Evolutionary conservation across 305 asterid species (phyloP).

Genomic region (Caryopteris hybrid): DNA sequence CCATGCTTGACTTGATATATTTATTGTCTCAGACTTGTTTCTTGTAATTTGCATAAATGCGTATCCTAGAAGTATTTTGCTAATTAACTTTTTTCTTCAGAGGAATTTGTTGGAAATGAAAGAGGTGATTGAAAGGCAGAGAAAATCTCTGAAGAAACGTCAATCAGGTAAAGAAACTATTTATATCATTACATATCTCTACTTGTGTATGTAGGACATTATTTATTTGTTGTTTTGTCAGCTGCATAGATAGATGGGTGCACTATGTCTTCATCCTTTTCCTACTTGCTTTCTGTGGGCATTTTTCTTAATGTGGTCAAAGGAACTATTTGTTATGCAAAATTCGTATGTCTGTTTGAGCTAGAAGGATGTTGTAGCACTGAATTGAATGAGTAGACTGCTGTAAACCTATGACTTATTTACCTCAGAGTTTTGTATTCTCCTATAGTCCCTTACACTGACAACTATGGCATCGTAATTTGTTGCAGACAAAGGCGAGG

Average conservation of each 20-base stretch:
- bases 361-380: neutral
- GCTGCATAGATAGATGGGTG: neutral
- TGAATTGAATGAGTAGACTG: neutral
- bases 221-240: neutral
- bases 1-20: constrained; percentile 11
- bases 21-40: neutral
- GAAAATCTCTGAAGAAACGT: constrained; percentile 83
- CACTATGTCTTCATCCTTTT: neutral
- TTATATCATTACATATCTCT: constrained; percentile 17
- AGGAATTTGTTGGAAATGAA: constrained; percentile 76
- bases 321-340: neutral
- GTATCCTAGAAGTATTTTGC: neutral
- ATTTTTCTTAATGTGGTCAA: neutral
- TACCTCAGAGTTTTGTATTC: neutral
- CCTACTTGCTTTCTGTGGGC: neutral
- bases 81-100: constrained; percentile 34
- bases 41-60: neutral
- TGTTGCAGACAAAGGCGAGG: constrained; percentile 72
- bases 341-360: neutral
- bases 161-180: constrained; percentile 52
- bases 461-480: constrained; percentile 18
- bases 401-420: too few species aligned
- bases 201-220: neutral
- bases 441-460: neutral
- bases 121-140: constrained; percentile 93